phyloP scores from a whole-genome alignment of 345 rosid genomes.

The Draba incana region DNA sequence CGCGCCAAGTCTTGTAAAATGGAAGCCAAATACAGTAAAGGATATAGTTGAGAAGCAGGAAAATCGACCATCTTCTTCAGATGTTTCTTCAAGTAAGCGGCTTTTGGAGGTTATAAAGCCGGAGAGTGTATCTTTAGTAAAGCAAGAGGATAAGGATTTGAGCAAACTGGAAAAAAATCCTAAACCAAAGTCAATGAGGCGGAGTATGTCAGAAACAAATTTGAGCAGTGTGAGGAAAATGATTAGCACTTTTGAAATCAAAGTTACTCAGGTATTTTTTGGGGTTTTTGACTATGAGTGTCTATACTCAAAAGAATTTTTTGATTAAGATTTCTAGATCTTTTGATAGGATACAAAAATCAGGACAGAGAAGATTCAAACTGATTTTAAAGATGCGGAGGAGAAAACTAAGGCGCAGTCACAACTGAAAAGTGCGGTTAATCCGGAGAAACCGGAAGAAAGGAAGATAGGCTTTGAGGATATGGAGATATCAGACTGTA shows the following conservation, averaged over 20 bases:
- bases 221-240: conserved; percentile 69
- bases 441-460: conserved; percentile 49
- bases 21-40: conserved; percentile 32
- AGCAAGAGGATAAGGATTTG: conserved; percentile 27
- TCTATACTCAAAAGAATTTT: conserved; percentile 8
- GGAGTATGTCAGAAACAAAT: conserved; percentile 48
- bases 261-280: conserved; percentile 58
- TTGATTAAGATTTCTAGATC: conserved; percentile 21
- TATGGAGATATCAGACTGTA: conserved; percentile 12
- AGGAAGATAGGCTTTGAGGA: conserved; percentile 15
- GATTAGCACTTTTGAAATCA: conserved; percentile 76
- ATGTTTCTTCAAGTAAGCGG: conserved; percentile 30
- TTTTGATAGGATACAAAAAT: conserved; percentile 35
- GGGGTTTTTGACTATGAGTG: conserved; percentile 16
- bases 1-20: conserved; percentile 21
- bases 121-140: conserved; percentile 29
- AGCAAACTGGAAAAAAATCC: conserved; percentile 18
- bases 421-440: conserved; percentile 15
- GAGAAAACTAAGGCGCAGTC: conserved; percentile 19
- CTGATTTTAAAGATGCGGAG: conserved; percentile 18
- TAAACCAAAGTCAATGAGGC: conserved; percentile 29
- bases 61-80: conserved; percentile 28
- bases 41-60: conserved; percentile 31
- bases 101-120: conserved; percentile 27
- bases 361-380: conserved; percentile 11